Conservation (phyloP, 1,284 basidiomycete genomes). For the Tremellales sp. region DNA sequence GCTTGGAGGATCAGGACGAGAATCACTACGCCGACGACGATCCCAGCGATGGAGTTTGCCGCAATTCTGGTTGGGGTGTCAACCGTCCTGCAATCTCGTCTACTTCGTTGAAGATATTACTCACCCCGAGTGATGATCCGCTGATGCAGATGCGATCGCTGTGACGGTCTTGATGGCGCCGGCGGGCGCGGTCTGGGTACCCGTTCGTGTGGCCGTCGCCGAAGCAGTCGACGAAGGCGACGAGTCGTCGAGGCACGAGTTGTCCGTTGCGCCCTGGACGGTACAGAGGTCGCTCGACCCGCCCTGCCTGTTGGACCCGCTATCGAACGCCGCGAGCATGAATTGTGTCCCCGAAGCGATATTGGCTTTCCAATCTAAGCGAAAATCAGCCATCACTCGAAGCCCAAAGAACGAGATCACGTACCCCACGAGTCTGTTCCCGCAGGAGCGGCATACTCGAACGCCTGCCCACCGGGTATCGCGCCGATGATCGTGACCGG, state of each 20-base stretch:
- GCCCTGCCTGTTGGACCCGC: constrained; percentile 17
- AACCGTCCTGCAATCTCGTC: not conserved
- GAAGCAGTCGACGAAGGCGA: constrained; percentile 29
- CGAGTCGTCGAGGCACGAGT: constrained; percentile 26
- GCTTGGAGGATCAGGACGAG: constrained; percentile 29
- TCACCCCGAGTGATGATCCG: constrained; percentile 23
- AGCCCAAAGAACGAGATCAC: not conserved
- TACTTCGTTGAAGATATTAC: constrained; percentile 1
- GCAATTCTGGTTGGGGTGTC: constrained; percentile 20
- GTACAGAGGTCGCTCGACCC: constrained; percentile 33
- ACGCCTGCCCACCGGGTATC: constrained; percentile 40
- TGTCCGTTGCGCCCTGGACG: constrained; percentile 20
- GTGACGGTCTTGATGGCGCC: constrained; percentile 35
- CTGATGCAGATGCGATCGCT: constrained; percentile 23
- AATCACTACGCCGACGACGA: constrained; percentile 34
- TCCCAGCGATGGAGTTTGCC: constrained; percentile 42
- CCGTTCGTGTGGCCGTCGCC: constrained; percentile 13
- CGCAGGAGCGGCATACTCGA: constrained; percentile 22
- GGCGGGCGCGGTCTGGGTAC: constrained; percentile 13
- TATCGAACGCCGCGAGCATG: constrained; percentile 37
- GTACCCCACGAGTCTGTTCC: constrained; percentile 15
- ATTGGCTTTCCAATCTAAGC: constrained; percentile 34
- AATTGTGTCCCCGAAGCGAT: constrained; percentile 30
- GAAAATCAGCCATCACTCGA: constrained; percentile 2
- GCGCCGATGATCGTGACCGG: constrained; percentile 38